Conservation (phyloP, 164 flowering plant species). For the Hamamelis virginiana region DNA sequence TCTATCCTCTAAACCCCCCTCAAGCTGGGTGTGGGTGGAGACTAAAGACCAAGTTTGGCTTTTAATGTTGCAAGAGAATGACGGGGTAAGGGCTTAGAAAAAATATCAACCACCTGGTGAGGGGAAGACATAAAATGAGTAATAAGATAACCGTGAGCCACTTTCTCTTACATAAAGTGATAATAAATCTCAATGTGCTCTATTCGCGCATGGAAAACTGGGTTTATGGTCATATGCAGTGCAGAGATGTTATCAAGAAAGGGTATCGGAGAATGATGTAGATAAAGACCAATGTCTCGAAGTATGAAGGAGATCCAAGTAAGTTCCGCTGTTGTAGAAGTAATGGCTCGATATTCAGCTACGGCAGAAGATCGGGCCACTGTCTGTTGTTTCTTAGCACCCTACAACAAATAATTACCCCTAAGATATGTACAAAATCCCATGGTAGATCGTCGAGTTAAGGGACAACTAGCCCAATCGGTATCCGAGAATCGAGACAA, state of each 20-base stretch:
- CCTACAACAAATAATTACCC: conserved; percentile 19
- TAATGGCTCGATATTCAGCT: conserved; percentile 17
- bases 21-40: too few species aligned
- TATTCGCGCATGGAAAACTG: conserved; percentile 14
- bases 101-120: not conserved
- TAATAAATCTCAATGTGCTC: conserved; percentile 25
- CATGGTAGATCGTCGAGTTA: not conserved
- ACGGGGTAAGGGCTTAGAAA: not conserved
- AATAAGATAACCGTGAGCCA: not conserved
- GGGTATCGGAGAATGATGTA: not conserved
- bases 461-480: not conserved
- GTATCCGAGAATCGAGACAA: not conserved
- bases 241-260: conserved; percentile 23
- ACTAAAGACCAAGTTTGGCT: too few species aligned
- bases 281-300: conserved; percentile 3
- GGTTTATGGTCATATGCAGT: conserved; percentile 20
- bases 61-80: too few species aligned
- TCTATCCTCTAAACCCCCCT: too few species aligned
- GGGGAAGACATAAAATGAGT: not conserved
- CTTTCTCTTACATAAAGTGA: conserved; percentile 19
- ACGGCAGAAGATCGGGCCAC: conserved; percentile 12
- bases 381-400: conserved; percentile 20
- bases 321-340: conserved; percentile 11
- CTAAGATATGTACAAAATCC: conserved; percentile 6
- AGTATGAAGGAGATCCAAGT: conserved; percentile 19